Evolutionary conservation across 495 filamentous ascomycete genomes (phyloP).

Genomic region (Echria macrotheca): DNA sequence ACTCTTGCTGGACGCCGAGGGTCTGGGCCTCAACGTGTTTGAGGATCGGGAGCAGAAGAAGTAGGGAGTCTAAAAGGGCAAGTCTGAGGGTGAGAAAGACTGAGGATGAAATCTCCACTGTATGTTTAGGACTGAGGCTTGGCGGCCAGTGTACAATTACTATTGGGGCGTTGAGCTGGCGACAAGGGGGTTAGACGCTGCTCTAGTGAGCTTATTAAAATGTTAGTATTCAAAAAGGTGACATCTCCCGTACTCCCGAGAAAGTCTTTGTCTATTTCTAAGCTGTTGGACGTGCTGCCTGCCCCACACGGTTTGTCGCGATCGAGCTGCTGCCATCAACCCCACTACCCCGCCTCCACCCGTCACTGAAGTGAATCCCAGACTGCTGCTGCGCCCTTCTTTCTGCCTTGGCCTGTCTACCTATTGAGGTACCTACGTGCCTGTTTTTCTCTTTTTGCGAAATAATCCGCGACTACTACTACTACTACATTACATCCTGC

Average conservation of each 20-base stretch:
- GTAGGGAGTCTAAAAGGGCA: too few relatives aligned
- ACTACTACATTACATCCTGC: too few relatives aligned
- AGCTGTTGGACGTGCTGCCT: too few relatives aligned
- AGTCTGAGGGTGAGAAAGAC: constrained; percentile 12
- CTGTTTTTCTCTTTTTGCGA: not conserved
- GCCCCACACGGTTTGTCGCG: too few relatives aligned
- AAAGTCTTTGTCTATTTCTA: too few relatives aligned
- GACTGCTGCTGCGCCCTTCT: not conserved
- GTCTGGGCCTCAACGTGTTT: constrained; percentile 84
- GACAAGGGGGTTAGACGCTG: too few relatives aligned
- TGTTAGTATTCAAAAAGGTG: too few relatives aligned
- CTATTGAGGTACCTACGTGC: constrained; percentile 9
- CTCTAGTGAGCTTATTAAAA: too few relatives aligned
- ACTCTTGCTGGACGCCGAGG: constrained; percentile 83
- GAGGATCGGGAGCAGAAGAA: constrained; percentile 47
- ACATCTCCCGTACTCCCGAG: too few relatives aligned
- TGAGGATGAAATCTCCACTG: constrained; percentile 40
- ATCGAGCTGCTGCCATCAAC: too few relatives aligned
- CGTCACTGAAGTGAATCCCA: not conserved
- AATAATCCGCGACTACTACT: not conserved
- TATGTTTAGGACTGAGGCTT: constrained; percentile 40
- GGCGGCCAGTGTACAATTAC: too few relatives aligned
- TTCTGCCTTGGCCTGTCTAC: not conserved
- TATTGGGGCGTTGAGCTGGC: too few relatives aligned
- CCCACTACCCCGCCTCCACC: constrained; percentile 12